Base-by-base conservation (phyloP, 2,329 filamentous ascomycete species). In the Apiospora kogelbergensis region DNA sequence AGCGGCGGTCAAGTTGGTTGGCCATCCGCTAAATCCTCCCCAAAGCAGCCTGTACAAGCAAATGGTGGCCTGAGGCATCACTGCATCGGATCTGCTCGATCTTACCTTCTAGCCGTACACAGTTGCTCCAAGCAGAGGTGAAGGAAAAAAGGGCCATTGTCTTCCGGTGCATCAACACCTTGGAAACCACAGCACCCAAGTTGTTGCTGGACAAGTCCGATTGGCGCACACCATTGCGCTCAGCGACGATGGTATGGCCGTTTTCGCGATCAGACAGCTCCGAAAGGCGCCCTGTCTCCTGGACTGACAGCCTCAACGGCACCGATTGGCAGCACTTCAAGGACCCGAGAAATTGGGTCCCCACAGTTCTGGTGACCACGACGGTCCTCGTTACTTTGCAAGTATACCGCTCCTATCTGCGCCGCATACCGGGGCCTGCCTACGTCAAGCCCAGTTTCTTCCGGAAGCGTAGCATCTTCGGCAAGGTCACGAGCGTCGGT, bases 401-500 rank as follows among this genome's bases (percentile, higher is more conserved):
- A 68, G 76, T 95, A 63, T 95, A 95, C 81, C 89, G 87, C 74
- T 91, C 86, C 69, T 96, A 95, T 78, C 84, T 99, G 65, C 91
- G 94, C 44, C 92, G 96, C 67, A 93, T 98, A 69, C 94, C 94
- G 4, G 91, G 89, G 68, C 89, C 93, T 44, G 85, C 88, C 30
- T 87, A 94, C 77, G 91, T 99, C 73, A 89, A 89, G 64, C 92
- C 93, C 2, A 83, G 85, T 13, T 91, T 91, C 77, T 95, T 95
- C 78, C 89, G 93, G 63, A 90, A 85, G 70, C 87, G 93, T 74
- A 95, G 89, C 73, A 78, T 99, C 53, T 92, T 95, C 74, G 96
- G 96, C 17, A 88, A 88, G 71, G 96, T 98, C 53, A 98, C 95
- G 15, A 94, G 93, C 74, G 96, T 99, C 30, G 96, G 97, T 53